These are phyloP conservation scores for Colletotrichum karsti DNA, from an alignment of 2,329 filamentous ascomycete genomes.

Conservation along the genomic window DNA sequence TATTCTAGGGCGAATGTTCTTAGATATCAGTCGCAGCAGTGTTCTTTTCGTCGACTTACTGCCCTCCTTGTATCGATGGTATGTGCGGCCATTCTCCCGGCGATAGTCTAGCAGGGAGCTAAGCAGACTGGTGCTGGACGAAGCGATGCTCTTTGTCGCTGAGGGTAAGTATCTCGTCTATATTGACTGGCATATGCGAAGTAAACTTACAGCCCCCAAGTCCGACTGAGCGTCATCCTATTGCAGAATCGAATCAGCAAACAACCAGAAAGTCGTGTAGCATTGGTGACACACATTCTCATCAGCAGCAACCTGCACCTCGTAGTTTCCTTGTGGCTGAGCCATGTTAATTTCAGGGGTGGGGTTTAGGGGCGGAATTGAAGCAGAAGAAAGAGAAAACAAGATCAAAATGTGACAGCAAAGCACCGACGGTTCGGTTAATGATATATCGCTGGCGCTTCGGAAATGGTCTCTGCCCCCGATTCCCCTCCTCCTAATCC, in stretches of 20 bases:
- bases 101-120: slow-evolving; percentile 35
- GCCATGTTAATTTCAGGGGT: not conserved
- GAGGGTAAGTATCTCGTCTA: not conserved
- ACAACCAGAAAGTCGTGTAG: not conserved
- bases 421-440: not conserved
- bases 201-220: not conserved
- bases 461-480: no score
- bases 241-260: not conserved
- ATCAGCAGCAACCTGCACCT: not conserved
- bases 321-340: not conserved
- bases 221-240: not conserved
- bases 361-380: not conserved
- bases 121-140: slow-evolving; percentile 32
- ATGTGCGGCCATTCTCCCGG: slow-evolving; percentile 37
- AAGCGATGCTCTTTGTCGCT: not conserved
- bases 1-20: slow-evolving; percentile 4
- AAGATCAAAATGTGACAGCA: not conserved
- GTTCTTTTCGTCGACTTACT: not conserved
- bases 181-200: not conserved
- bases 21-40: not conserved
- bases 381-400: not conserved
- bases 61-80: slow-evolving; percentile 40
- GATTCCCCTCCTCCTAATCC: not conserved
- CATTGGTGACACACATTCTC: not conserved
- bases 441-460: not conserved